Conservation (phyloP, 2,329 filamentous ascomycete genomes). For the Hypoxylon sp. region DNA sequence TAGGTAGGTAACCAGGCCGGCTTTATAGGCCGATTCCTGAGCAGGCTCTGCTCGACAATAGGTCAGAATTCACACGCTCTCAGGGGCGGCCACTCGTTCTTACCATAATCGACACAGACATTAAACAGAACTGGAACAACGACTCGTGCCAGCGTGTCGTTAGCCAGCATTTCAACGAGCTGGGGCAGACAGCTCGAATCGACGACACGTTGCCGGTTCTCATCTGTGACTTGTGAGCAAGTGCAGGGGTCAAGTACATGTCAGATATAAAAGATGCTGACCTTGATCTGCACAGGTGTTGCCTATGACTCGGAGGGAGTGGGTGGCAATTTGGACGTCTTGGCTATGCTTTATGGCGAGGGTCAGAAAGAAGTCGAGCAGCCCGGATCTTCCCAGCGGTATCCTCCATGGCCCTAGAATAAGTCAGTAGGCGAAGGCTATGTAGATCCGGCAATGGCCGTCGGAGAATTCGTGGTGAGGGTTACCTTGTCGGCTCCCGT, state of each 20-base stretch:
- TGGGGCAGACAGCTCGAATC: conserved; percentile 55
- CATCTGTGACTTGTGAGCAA: conserved; percentile 52
- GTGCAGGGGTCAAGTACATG: conserved; percentile 5
- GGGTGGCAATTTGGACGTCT: conserved; percentile 57
- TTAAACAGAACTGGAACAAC: conserved; percentile 69
- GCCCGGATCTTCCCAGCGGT: conserved; percentile 64
- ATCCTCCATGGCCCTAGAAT: conserved; percentile 61
- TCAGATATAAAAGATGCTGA: conserved; percentile 37
- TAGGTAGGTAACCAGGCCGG: conserved; percentile 58
- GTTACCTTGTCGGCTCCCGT: conserved; percentile 63
- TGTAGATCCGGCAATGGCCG: not conserved
- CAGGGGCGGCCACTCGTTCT: conserved; percentile 30
- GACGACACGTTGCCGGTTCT: conserved; percentile 65
- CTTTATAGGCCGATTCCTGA: conserved; percentile 62
- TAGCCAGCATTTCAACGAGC: conserved; percentile 57
- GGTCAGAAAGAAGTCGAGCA: conserved; percentile 63
- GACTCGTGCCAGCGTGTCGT: conserved; percentile 59
- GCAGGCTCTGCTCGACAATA: conserved; percentile 57
- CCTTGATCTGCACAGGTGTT: conserved; percentile 70
- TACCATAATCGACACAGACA: conserved; percentile 69
- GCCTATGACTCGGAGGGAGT: conserved; percentile 65
- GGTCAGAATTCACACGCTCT: conserved; percentile 26
- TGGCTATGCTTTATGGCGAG: conserved; percentile 52
- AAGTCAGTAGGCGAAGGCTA: conserved; percentile 21
- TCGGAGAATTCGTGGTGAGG: not conserved